These are phyloP conservation scores for Lachnellula suecica DNA, from an alignment of 2,329 filamentous ascomycete species.

Conservation along the genomic window DNA sequence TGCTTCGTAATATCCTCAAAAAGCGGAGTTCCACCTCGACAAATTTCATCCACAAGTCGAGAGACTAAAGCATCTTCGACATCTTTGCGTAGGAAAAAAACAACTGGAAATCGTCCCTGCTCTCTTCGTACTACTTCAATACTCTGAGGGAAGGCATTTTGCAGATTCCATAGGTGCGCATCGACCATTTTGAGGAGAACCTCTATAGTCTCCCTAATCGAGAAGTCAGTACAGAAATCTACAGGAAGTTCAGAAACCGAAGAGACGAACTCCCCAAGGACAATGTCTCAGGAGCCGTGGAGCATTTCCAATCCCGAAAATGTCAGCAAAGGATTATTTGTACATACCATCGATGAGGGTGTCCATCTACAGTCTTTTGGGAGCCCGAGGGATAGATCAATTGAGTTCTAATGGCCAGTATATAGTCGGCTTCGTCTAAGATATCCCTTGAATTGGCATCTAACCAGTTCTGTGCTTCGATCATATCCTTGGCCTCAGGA, in stretches of 20 bases:
- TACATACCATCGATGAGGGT: constrained; percentile 33
- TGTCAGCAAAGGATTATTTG: not conserved
- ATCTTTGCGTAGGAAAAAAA: constrained; percentile 45
- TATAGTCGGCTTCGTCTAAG: constrained; percentile 49
- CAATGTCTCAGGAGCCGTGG: not conserved
- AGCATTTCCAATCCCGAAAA: not conserved
- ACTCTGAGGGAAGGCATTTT: constrained; percentile 37
- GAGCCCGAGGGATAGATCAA: constrained; percentile 41
- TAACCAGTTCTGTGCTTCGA: constrained; percentile 46
- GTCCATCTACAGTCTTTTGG: constrained; percentile 37
- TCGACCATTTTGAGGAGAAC: constrained; percentile 32
- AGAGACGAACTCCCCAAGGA: too few relatives aligned
- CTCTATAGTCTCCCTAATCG: constrained; percentile 34
- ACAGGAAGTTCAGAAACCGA: not conserved
- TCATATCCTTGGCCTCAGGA: constrained; percentile 39
- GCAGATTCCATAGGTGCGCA: constrained; percentile 34
- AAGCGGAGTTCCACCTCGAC: constrained; percentile 24
- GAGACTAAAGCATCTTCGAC: constrained; percentile 36
- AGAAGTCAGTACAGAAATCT: constrained; percentile 14
- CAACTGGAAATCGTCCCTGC: constrained; percentile 42
- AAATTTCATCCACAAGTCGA: constrained; percentile 35
- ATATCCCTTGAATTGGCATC: constrained; percentile 45
- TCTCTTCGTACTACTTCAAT: constrained; percentile 41
- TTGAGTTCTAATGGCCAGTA: constrained; percentile 38
- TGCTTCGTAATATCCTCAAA: constrained; percentile 14